Evolutionary conservation across 257 asterid genomes (phyloP), one percentile per base, ranked within the genome.

Genomic region (Craterostigma plantagineum): DNA sequence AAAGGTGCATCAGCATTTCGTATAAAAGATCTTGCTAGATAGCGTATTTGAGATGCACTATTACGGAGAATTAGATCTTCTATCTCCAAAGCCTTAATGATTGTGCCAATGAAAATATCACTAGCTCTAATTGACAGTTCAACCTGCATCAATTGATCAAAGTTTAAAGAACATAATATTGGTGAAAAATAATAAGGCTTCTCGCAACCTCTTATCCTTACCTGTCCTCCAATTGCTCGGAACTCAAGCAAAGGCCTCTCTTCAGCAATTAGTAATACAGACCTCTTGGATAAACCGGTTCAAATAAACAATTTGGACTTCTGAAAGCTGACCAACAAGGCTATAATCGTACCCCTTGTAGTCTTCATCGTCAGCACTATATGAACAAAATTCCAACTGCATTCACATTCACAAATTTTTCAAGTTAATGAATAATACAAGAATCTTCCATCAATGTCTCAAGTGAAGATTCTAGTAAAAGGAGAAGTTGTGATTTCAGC

Each of bases 281-380:
- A 74, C 98, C 98, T 87, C 98, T 62, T 82, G 95, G 55, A 87
- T 65, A 60, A 87, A 87, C 45, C 98, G 95, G 62, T 87, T 87
- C 77, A 87, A 64, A 69, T 69, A 87, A 61, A 87, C 73, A 63
- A 87, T 27, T 45, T 86, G 83, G 45, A 87, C 93, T 79, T 87
- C 98, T 45, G 95, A 87, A 35, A 87, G 86, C 69, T 87, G 79
- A 42, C 98, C 98, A 35, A 52, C 34, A 65, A 87, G 91, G 72
- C 98, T 76, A 50, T 79, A 87, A n/a, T 87, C 92, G 60, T 71
- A 76, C 48, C 98, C 95, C 59, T 79, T 78, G 46, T 76, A 79
- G 60, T 87, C 95, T 61, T 87, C 95, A 70, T 87, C 98, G 45
- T 68, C 79, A 54, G 81, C 71, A 68, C 60, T 65, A 58, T 67